Evolutionary conservation across 352 stramenopile species (phyloP).

Genomic region (Globisporangium lucens): DNA sequence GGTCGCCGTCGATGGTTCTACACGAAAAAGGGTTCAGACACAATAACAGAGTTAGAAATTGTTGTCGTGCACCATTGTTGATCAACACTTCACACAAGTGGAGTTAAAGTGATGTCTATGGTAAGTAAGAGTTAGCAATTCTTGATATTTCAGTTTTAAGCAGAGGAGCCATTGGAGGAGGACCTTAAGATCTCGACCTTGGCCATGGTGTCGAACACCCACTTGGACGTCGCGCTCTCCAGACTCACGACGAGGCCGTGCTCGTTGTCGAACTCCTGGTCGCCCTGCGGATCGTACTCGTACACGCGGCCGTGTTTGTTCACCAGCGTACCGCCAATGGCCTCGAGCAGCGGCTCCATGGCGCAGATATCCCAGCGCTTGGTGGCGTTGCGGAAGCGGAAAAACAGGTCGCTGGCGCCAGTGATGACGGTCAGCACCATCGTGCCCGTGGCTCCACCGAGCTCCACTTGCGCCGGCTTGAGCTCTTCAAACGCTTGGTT

Average conservation of each 20-base stretch:
- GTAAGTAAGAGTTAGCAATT: background rate
- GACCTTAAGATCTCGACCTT: constrained; percentile 59
- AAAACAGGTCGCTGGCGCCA: constrained; percentile 60
- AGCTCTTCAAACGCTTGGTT: constrained; percentile 38
- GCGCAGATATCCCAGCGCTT: constrained; percentile 82
- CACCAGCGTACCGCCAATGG: constrained; percentile 49
- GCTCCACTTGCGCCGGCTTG: constrained; percentile 31
- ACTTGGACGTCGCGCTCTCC: constrained; percentile 29
- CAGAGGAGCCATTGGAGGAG: constrained; percentile 13
- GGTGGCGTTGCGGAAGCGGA: constrained; percentile 65
- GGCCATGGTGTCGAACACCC: constrained; percentile 41
- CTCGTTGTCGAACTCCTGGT: constrained; percentile 60
- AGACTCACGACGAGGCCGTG: constrained; percentile 52
- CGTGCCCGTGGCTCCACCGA: constrained; percentile 65
- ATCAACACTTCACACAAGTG: constrained; percentile 7
- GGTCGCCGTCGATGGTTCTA: constrained; percentile 42
- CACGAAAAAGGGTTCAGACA: background rate
- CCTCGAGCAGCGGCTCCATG: constrained; percentile 60
- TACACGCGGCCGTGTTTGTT: constrained; percentile 60
- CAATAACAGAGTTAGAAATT: constrained; percentile 13
- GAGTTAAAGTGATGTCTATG: background rate
- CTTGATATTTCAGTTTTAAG: constrained; percentile 9
- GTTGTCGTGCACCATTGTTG: background rate
- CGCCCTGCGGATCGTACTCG: constrained; percentile 52
- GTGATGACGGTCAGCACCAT: constrained; percentile 69